A percentile compares a stretch with the other conserved stretches of the same genome.
These are phyloP conservation scores for Leptographium flavum DNA, from an alignment of 2,329 filamentous ascomycete genomes.

Conservation along the genomic window DNA sequence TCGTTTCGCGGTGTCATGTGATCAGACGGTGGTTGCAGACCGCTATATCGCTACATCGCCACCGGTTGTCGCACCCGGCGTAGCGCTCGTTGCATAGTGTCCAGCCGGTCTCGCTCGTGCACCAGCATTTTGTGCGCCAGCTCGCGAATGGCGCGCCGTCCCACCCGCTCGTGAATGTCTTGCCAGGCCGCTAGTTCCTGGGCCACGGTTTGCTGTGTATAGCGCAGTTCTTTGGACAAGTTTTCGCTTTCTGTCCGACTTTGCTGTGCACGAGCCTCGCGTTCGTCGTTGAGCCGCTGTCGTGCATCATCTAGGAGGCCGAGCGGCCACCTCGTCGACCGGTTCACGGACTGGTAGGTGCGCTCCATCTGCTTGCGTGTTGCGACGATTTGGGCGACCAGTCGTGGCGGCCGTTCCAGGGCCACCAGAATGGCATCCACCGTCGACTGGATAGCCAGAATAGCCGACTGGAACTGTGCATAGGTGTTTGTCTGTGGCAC, in stretches of 20 bases:
- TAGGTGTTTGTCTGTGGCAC: conserved; percentile 62
- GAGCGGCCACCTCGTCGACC: conserved; percentile 67
- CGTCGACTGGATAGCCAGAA: conserved; percentile 71
- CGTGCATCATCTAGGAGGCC: conserved; percentile 77
- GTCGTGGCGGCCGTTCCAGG: conserved; percentile 61
- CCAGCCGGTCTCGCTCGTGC: conserved; percentile 62
- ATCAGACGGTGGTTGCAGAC: background rate
- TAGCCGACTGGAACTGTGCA: conserved; percentile 55
- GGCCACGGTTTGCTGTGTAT: conserved; percentile 88
- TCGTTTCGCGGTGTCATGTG: background rate
- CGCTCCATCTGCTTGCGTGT: conserved; percentile 67
- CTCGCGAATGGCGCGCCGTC: conserved; percentile 57
- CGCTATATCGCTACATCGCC: background rate
- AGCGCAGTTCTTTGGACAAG: conserved; percentile 69
- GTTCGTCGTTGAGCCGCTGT: conserved; percentile 68
- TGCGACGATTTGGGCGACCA: conserved; percentile 63
- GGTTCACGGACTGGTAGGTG: conserved; percentile 57
- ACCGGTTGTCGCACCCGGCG: conserved; percentile 35
- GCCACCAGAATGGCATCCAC: conserved; percentile 69
- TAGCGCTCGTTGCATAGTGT: conserved; percentile 67
- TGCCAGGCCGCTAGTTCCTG: conserved; percentile 89
- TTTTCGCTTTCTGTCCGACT: conserved; percentile 56
- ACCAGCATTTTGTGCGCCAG: conserved; percentile 69
- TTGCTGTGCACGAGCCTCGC: conserved; percentile 63
- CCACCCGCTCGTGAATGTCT: conserved; percentile 69